Base-by-base conservation (phyloP, 1,139 yeast species). In the Pichia sp. region DNA sequence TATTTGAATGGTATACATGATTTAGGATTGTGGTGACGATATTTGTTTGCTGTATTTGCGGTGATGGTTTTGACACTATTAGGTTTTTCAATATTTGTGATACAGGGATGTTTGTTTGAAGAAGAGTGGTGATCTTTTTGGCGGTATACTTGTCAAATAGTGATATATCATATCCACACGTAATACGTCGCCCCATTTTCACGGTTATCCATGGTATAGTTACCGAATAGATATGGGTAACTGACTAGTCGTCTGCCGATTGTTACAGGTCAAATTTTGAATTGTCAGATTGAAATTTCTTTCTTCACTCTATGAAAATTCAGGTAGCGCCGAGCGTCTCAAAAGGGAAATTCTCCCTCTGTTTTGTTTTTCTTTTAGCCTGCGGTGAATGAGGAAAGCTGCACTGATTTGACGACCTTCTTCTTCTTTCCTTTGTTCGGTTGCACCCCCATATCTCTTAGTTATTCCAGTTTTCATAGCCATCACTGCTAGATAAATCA, bases 31-130 rank as follows among this genome's bases (percentile, higher is more conserved):
- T 34, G 2, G 32, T 14, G 4, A 47, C 35, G 18, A 34, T 14
- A 15, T 47, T 47, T 12, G 50, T 17, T 8, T 41, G 36, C 21
- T 46, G 50, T n/a, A n/a, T 20, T n/a, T 21, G 6, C 11, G 12
- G 17, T 6, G 17, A 8, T 3, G 15, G 27, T 8, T 34, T 15
- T 10, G 22, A 27, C 8, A 22, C 32, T 12, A 40, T 19, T n/a
- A 40, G 34, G 9, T 17, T 19, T 8, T 22, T 22, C 14, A 43
- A 6, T 6, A 19, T 38, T 12, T 24, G 15, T 1, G 46, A 27
- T 3, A 12, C n/a, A 12, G 34, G 14, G 11, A 17, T 27, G 7
- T 22, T 38, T 14, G 20, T 18, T 32, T 37, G 12, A 9, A 43
- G 28, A 5, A 43, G 27, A 8, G 4, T 9, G 9, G 14, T 10